These are phyloP conservation scores for Pseudomassariella vexata DNA, from an alignment of 2,329 filamentous ascomycete genomes.

Conservation along the genomic window DNA sequence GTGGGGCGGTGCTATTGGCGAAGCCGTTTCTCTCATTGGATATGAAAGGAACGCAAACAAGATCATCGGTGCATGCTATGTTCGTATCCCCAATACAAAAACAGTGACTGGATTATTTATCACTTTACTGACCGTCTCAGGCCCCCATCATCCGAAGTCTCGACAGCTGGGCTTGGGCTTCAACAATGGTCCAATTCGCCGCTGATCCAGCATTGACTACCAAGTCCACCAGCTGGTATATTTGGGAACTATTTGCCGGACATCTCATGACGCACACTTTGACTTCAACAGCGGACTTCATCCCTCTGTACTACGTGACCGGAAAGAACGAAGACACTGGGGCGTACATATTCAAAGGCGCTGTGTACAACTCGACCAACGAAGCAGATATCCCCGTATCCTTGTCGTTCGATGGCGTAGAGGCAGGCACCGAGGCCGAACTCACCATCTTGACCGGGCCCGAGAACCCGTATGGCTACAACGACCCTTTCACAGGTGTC, in stretches of 20 bases:
- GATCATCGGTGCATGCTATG: conserved; percentile 47
- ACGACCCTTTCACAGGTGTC: conserved; percentile 33
- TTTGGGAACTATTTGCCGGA: conserved; percentile 42
- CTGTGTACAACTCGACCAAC: conserved; percentile 46
- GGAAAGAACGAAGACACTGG: conserved; percentile 36
- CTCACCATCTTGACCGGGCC: conserved; percentile 34
- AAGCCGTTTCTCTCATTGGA: conserved; percentile 60
- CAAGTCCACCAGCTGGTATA: conserved; percentile 42
- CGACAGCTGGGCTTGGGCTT: conserved; percentile 44
- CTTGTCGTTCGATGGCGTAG: conserved; percentile 37
- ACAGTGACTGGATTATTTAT: not conserved
- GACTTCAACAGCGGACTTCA: conserved; percentile 33
- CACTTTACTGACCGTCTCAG: conserved; percentile 4
- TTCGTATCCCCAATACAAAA: too few relatives aligned
- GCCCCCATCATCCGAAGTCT: conserved; percentile 43
- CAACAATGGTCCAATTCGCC: conserved; percentile 44
- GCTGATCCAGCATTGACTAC: conserved; percentile 43
- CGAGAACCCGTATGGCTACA: conserved; percentile 34
- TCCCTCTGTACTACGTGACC: conserved; percentile 44
- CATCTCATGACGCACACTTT: conserved; percentile 41
- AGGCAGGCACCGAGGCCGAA: conserved; percentile 6
- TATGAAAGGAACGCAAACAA: conserved; percentile 60
- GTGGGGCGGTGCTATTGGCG: conserved; percentile 57
- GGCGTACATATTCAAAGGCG: conserved; percentile 42
- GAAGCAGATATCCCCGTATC: conserved; percentile 36